These are phyloP conservation scores for Fusarium austroafricanum DNA, from an alignment of 2,329 filamentous ascomycete genomes.

Conservation along the genomic window DNA sequence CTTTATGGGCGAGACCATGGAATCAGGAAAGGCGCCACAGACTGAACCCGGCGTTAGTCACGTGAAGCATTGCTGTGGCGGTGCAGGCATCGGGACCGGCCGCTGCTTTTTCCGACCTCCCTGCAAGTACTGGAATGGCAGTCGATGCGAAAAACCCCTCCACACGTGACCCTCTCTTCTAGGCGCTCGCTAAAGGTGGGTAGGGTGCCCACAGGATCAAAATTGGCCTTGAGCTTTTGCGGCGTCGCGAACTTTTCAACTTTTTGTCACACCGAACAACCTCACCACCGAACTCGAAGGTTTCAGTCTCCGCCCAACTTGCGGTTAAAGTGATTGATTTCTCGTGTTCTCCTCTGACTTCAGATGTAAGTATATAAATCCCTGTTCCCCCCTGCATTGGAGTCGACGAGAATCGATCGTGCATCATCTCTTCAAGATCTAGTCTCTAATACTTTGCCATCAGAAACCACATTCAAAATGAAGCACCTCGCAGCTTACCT, in stretches of 20 bases:
- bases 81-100: conserved; percentile 23
- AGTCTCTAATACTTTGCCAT: conserved; percentile 30
- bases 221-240: conserved; percentile 44
- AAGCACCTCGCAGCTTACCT: conserved; percentile 99
- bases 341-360: conserved; percentile 75
- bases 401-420: conserved; percentile 1
- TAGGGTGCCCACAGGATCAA: conserved; percentile 50
- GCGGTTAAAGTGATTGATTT: conserved; percentile 99
- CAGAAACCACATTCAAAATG: conserved; percentile 77
- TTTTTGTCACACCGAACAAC: conserved; percentile 49
- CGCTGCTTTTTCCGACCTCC: conserved; percentile 30
- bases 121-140: conserved; percentile 15
- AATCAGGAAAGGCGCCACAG: conserved; percentile 45
- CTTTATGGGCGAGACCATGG: conserved; percentile 43
- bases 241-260: conserved; percentile 47
- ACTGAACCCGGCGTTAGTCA: conserved; percentile 20
- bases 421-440: conserved; percentile 18
- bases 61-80: conserved; percentile 33
- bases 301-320: conserved; percentile 97
- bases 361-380: conserved; percentile 51
- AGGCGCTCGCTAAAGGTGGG: conserved; percentile 23
- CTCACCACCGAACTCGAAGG: conserved; percentile 82
- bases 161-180: not conserved
- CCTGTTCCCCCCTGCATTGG: not conserved
- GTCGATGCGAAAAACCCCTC: conserved; percentile 4